Evolutionary conservation across 257 asterid genomes (phyloP), one percentile per base, ranked within the genome.

Genomic region (Henckelia pumila): DNA sequence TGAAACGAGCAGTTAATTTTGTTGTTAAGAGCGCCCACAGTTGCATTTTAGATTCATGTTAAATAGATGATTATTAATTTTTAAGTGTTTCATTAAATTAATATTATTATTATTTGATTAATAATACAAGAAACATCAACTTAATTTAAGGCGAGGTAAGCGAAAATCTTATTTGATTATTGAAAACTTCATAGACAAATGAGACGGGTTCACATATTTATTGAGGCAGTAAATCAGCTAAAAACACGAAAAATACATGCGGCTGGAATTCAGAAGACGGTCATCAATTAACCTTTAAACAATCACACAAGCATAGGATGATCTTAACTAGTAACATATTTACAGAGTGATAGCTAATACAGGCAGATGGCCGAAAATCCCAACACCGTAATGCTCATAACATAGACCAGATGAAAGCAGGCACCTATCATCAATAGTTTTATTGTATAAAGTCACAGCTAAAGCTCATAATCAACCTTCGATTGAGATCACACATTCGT

Each of bases 321-420:
- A 78, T 56, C 68, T 61, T 71, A 61, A 65, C 56, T 37, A 69
- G 79, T 73, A 76, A 57, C 72, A 78, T 80, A 83, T 83, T 73
- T 78, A 83, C 88, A 76, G 73, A 80, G 20, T 57, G 47, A 35
- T 29, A 66, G 61, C 77, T 68, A 77, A 25, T 53, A 64, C 11
- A 77, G 37, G 76, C 68, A 63, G 32, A 52, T 57, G 65, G 61
- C 64, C 28, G 61, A 68, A 59, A 68, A 66, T 40, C 73, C 53
- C 25, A 65, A 65, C 56, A 73, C 59, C 26, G 11, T 22, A 23
- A 61, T 56, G 64, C n/a, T 40, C 52, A 40, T 14, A 14, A 14
- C 19, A 40, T 40, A 14, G 7, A 58, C 60, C 50, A 47, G 68
- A 63, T 25, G 63, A 71, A 75, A 71, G 78, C 67, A 71, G 69